Conservation (phyloP, 495 filamentous ascomycete species). For the Barbatosphaeria neglecta region DNA sequence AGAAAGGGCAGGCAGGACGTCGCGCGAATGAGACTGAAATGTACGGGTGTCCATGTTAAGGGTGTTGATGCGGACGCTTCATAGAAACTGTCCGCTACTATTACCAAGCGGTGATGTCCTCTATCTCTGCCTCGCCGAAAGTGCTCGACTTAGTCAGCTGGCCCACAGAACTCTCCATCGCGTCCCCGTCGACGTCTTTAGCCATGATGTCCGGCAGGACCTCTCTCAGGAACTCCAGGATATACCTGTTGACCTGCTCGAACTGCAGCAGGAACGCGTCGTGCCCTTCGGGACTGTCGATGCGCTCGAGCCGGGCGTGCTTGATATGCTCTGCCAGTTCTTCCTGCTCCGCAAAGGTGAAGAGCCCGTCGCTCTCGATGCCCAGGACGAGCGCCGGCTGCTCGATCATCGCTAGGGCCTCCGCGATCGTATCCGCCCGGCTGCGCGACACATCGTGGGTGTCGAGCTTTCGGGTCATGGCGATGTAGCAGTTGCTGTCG, state of each 20-base stretch:
- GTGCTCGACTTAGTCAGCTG: conserved; percentile 66
- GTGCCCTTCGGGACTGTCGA: conserved; percentile 88
- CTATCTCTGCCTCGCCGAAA: conserved; percentile 91
- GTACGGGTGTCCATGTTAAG: too few species aligned
- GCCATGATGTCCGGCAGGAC: conserved; percentile 79
- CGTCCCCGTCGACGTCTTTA: conserved; percentile 37
- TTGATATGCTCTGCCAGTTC: conserved; percentile 78
- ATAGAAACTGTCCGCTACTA: not conserved
- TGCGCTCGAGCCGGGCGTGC: conserved; percentile 63
- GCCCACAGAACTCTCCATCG: conserved; percentile 31
- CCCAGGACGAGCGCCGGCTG: conserved; percentile 85
- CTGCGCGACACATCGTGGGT: conserved; percentile 86
- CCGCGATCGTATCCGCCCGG: conserved; percentile 49
- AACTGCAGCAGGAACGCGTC: conserved; percentile 96
- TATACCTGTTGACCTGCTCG: conserved; percentile 85
- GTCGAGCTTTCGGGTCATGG: conserved; percentile 97
- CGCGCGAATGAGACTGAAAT: not conserved
- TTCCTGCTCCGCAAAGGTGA: conserved; percentile 92
- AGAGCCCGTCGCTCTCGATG: conserved; percentile 89
- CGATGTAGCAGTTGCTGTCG: conserved; percentile 97
- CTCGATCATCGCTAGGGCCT: conserved; percentile 68
- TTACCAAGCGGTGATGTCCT: conserved; percentile 95
- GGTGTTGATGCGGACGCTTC: not conserved
- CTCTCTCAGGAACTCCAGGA: conserved; percentile 73
- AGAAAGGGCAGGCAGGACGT: not conserved